Base-by-base conservation (phyloP, 306 rosid species). In the Quercus mongolica region DNA sequence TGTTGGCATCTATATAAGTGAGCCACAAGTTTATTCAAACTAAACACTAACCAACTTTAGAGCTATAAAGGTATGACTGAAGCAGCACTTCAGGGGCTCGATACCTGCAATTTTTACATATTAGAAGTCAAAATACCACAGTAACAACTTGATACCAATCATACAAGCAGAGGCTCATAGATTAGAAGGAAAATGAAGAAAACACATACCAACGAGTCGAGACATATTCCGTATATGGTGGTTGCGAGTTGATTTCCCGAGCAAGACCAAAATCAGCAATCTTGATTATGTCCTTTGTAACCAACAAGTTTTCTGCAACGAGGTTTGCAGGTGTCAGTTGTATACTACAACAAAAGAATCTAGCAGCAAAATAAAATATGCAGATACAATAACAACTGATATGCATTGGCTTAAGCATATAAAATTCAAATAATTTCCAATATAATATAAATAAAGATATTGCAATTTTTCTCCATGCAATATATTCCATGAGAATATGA, bases 61-160 rank as follows among this genome's bases (percentile, higher is more conserved):
- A 84, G 76, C 87, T 81, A 84, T 96, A 96, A 20, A 96, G 73
- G 83, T 85, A 89, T 19, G 98, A 90, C 83, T 96, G 99, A 76
- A 96, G 99, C 85, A 96, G 87, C 83, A 96, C 98, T 84, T 96
- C 99, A 71, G 99, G 99, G 19, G 99, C 99, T 74, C 99, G 97
- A 79, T 96, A 96, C 99, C 99, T 96, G 64, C n/a, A 26, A 71
- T 25, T 21, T 51, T 21, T 68, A 73, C 73, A 58, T n/a, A 72
- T 80, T 73, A 83, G 31, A 62, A 5, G 73, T 63, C 71, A 75
- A 71, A 58, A 79, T 46, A 79, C 19, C 28, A 20, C 65, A 49
- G 54, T 49, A 49, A 49, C 54, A 49, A 49, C 17, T 49, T 13
- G 54, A 3, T 49, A 12, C n/a, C 58, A 68, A 44, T n/a, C 19